Percentiles rank a stretch among this genome's conserved stretches.
Conservation (phyloP, 2,329 filamentous ascomycete genomes). For the Aspergillus persii region DNA sequence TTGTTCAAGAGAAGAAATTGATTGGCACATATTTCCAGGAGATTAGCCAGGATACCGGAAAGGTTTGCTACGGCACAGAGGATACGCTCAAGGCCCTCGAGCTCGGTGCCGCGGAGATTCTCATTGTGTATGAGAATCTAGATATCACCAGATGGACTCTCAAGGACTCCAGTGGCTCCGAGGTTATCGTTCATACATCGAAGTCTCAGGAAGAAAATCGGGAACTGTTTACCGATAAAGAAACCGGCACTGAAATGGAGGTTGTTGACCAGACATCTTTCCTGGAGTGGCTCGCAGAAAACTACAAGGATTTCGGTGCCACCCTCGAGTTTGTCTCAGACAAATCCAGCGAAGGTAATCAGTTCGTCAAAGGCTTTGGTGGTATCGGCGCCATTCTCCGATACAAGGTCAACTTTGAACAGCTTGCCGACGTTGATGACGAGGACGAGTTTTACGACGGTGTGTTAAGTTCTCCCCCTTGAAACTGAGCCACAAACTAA, state of each 20-base stretch:
- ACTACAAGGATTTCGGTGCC: conserved; percentile 97
- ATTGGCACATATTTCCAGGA: conserved; percentile 99
- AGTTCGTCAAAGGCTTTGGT: conserved; percentile 99
- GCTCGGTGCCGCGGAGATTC: conserved; percentile 85
- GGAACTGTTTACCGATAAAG: conserved; percentile 88
- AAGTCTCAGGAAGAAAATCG: conserved; percentile 81
- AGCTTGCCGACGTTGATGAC: conserved; percentile 86
- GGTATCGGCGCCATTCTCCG: conserved; percentile 95
- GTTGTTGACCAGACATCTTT: conserved; percentile 82
- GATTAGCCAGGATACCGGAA: conserved; percentile 95
- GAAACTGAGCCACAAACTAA: not conserved
- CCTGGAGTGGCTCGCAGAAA: conserved; percentile 99
- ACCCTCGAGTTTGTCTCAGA: conserved; percentile 96
- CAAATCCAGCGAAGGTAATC: conserved; percentile 95
- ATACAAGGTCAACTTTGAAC: conserved; percentile 99
- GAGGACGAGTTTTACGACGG: conserved; percentile 90
- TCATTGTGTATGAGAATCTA: conserved; percentile 97
- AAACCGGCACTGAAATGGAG: conserved; percentile 97
- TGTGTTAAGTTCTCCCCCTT: conserved; percentile 25
- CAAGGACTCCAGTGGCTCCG: conserved; percentile 71
- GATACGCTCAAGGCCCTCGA: conserved; percentile 97
- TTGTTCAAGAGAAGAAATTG: conserved; percentile 99
- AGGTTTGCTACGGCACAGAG: conserved; percentile 96
- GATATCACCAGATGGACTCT: conserved; percentile 90
- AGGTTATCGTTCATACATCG: conserved; percentile 80